Base-by-base conservation (phyloP, 208 protist genomes). In the Porcisia deanei region DNA sequence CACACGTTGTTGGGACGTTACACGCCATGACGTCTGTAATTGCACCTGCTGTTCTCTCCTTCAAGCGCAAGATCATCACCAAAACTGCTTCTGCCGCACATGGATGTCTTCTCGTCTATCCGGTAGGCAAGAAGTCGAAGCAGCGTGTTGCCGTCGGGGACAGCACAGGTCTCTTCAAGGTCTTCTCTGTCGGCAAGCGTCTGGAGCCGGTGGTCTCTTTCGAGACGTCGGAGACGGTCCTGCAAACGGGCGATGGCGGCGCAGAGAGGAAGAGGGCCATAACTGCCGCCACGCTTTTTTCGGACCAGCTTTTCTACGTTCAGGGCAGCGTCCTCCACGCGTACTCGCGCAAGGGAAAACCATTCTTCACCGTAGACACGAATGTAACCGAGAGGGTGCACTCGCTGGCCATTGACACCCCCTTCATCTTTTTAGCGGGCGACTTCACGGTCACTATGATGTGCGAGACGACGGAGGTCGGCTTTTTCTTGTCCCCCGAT, bases 401-500 rank as follows among this genome's bases (percentile, higher is more conserved):
- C 65, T 76, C 81, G 16, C 49, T 98, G 41, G 82, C 79, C 67
- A 87, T 97, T 39, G 83, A 88, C 55, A 96, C 90, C 3, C 94
- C 94, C 1, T 95, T 88, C 65, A 89, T 98, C 54, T 95, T 95
- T 68, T 76, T 89, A 25, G 85, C 88, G 7, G 94, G 94, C 8
- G 89, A 93, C 71, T 98, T 93, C 72, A 96, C 96, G 87, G 71
- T 92, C 65, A 94, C 91, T 30, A 85, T 87, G 22, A 89, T 96
- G 74, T 55, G 78, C 16, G 94, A 98, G 72, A 85, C 76, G 0
- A 91, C 89, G 39, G 91, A 96, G 80, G 77, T 94, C 9, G 92
- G 92, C 47, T 96, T 97, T 57, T 98, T 87, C 86, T 89, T 98
- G 75, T 85, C 89, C 1, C 92, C 94, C 20, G 94, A 98, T 61